Conservation (phyloP, 768 basidiomycete genomes). For the Lyophyllum shimeji region DNA sequence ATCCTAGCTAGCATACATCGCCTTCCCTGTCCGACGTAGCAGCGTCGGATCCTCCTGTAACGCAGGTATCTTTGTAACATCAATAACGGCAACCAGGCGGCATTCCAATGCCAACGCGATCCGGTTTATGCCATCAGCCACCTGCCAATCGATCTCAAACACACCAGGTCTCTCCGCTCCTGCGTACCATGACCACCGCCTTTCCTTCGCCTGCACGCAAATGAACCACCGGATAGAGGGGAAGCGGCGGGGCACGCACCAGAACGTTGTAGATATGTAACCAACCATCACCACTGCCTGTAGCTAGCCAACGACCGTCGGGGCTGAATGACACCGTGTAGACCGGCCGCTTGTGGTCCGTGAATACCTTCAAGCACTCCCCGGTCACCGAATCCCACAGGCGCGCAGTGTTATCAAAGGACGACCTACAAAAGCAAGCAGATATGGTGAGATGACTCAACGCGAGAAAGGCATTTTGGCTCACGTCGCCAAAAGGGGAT, state of each 20-base stretch:
- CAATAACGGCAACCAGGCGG: conserved; percentile 65
- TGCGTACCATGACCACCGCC: conserved; percentile 65
- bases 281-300: conserved; percentile 79
- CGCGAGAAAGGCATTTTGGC: conserved; percentile 20
- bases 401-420: conserved; percentile 78
- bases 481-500: conserved; percentile 74
- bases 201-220: conserved; percentile 38
- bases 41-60: conserved; percentile 14
- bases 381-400: conserved; percentile 84
- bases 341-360: conserved; percentile 69
- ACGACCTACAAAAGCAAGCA: conserved; percentile 47
- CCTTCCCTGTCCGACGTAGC: background rate
- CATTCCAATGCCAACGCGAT: conserved; percentile 72
- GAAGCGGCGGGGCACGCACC: conserved; percentile 36
- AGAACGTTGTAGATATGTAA: conserved; percentile 69
- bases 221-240: background rate
- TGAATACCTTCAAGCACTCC: conserved; percentile 68
- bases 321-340: conserved; percentile 79
- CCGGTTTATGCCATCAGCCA: conserved; percentile 48
- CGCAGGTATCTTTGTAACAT: conserved; percentile 49
- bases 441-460: background rate
- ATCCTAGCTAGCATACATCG: conserved; percentile 1
- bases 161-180: conserved; percentile 60
- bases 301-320: conserved; percentile 67
- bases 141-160: conserved; percentile 79